Evolutionary conservation across 352 stramenopile genomes (phyloP).

Genomic region (Plasmopara viticola): DNA sequence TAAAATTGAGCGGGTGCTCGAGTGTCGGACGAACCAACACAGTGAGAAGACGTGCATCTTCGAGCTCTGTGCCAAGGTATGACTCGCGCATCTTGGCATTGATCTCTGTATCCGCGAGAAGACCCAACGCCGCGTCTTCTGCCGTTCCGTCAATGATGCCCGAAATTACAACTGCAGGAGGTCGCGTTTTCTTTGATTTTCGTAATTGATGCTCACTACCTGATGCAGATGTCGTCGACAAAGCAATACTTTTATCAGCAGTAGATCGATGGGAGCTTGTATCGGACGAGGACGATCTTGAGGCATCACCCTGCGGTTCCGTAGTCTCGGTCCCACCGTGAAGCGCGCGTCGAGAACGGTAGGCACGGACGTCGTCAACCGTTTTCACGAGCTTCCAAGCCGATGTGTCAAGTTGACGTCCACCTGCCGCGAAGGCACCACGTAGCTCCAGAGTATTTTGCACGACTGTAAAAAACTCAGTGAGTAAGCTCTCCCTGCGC

Average conservation of each 20-base stretch:
- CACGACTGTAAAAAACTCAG: slow-evolving; percentile 28
- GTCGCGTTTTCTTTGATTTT: slow-evolving; percentile 22
- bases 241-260: slow-evolving; percentile 20
- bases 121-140: slow-evolving; percentile 34
- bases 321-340: slow-evolving; percentile 17
- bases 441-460: slow-evolving; percentile 27
- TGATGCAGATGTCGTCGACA: slow-evolving; percentile 21
- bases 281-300: slow-evolving; percentile 22
- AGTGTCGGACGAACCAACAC: slow-evolving; percentile 24
- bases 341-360: slow-evolving; percentile 25
- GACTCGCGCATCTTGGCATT: slow-evolving; percentile 32
- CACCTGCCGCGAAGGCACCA: slow-evolving; percentile 24
- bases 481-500: slow-evolving; percentile 11
- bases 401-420: slow-evolving; percentile 24
- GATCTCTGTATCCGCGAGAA: slow-evolving; percentile 34
- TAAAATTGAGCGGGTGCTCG: slow-evolving; percentile 32
- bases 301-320: slow-evolving; percentile 20
- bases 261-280: slow-evolving; percentile 22
- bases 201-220: slow-evolving; percentile 11
- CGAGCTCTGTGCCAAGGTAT: slow-evolving; percentile 33
- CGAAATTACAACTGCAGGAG: slow-evolving; percentile 26
- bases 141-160: slow-evolving; percentile 29
- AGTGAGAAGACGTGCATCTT: slow-evolving; percentile 30
- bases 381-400: slow-evolving; percentile 39
- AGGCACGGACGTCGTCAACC: slow-evolving; percentile 32